Base-by-base conservation (phyloP, 2,329 filamentous ascomycete genomes). In the Achaetomium macrosporum region DNA sequence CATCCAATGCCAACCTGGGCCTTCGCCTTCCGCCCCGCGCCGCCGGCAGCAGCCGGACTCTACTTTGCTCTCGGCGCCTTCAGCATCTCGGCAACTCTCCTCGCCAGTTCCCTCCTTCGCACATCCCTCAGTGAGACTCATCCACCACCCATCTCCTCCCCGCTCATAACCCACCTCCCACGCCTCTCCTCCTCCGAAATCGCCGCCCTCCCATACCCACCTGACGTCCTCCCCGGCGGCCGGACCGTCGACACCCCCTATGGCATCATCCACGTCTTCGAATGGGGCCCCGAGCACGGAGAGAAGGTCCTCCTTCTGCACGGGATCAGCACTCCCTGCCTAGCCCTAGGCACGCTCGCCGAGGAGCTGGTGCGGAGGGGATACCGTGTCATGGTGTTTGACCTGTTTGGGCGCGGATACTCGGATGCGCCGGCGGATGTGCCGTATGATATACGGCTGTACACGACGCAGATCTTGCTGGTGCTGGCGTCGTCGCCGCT, bases 311-410 rank as follows among this genome's bases (percentile, higher is more conserved):
- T 95, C 13, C 71, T 95, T 25, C 70, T 95, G 15, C 90, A 92
- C 67, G 90, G 90, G 5, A 91, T 93, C 62, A 87, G 83, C 46
- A 93, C 88, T 6, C 89, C 90, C 0, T 84, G 83, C 56, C 73
- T 91, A 44, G 78, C 87, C 0, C 70, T 92, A 16, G 83, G 82
- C 2, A 76, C 79, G 40, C 66, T 93, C 35, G 86, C 85, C 13
- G 74, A 82, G 64, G 78, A 76, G 48, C 74, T 95, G 47, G 70
- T 72, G 7, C 42, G 48, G 8, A 60, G 88, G 1, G 47, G 47
- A 3, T 90, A 80, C 66, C 76, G 89, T 56, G 88, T 95, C 2
- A 85, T 95, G 79, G 71, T 92, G 1, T 90, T 92, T 64, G 86
- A 90, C 65, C 75, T 89, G 46, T 89, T 84, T 58, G 88, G 88